Conservation (phyloP, 1,284 basidiomycete species). For the Irpex lacteus region DNA sequence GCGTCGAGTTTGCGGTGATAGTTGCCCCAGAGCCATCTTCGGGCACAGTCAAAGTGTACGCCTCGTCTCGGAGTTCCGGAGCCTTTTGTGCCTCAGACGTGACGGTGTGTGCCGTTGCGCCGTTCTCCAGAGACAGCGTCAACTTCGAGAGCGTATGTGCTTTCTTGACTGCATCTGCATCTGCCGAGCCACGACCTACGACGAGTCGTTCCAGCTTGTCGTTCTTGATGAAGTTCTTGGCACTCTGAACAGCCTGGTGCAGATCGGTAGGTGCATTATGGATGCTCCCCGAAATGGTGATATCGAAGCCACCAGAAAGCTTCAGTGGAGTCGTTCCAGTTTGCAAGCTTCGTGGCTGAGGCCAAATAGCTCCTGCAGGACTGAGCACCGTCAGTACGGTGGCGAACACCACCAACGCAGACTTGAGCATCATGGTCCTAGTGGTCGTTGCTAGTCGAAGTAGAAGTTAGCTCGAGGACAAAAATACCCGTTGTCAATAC, state of each 20-base stretch:
- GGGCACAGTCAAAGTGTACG: constrained; percentile 65
- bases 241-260: constrained; percentile 39
- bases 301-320: constrained; percentile 46
- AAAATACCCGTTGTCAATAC: not conserved
- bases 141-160: constrained; percentile 34
- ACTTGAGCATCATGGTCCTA: constrained; percentile 21
- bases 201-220: constrained; percentile 47
- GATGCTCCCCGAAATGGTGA: constrained; percentile 31
- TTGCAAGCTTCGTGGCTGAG: constrained; percentile 50
- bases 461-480: not conserved
- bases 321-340: constrained; percentile 50
- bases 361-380: constrained; percentile 50
- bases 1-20: constrained; percentile 66
- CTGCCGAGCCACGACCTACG: constrained; percentile 46
- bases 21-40: constrained; percentile 55
- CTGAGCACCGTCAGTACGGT: constrained; percentile 23
- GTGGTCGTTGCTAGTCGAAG: constrained; percentile 4
- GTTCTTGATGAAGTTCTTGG: constrained; percentile 34
- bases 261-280: constrained; percentile 44
- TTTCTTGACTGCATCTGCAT: constrained; percentile 30
- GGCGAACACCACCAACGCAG: constrained; percentile 18
- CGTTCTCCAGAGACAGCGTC: constrained; percentile 38
- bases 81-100: constrained; percentile 53
- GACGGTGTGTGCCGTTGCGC: constrained; percentile 38
- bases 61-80: constrained; percentile 58